Evolutionary conservation across 2,329 filamentous ascomycete species (phyloP).

Genomic region (Pseudogymnoascus sp.): DNA sequence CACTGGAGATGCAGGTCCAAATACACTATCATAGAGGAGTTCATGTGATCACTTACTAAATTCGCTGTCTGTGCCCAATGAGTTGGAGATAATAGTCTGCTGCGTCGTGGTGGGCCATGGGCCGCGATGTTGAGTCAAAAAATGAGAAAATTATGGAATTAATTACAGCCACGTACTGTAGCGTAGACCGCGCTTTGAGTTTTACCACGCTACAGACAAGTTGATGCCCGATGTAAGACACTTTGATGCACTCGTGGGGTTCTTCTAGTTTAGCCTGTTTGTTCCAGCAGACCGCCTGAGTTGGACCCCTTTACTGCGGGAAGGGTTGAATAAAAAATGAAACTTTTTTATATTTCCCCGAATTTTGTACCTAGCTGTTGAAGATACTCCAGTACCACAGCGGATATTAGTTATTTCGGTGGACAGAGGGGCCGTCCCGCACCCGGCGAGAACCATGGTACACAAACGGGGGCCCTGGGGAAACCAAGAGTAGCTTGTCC

Average conservation of each 20-base stretch:
- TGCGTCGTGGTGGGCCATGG: neutral
- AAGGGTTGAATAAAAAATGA: neutral
- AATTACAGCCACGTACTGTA: neutral
- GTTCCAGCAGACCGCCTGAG: neutral
- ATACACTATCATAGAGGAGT: neutral
- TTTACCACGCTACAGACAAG: slow-evolving; percentile 3
- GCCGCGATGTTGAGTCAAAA: neutral
- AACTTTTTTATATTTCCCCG: neutral
- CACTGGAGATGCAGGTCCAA: neutral
- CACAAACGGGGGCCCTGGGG: neutral
- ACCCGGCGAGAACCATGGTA: neutral
- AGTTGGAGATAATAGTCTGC: neutral
- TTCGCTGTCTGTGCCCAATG: neutral
- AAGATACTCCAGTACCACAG: neutral
- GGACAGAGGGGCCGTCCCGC: slow-evolving; percentile 1
- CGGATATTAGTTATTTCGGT: neutral
- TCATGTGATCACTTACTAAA: neutral
- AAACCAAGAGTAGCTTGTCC: neutral
- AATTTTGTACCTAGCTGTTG: neutral
- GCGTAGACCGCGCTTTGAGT: neutral
- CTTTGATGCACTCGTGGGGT: neutral
- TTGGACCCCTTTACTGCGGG: slow-evolving; percentile 1
- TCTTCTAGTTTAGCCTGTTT: neutral
- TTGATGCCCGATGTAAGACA: slow-evolving; percentile 4
- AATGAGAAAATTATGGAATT: slow-evolving; percentile 6